Base-by-base conservation (phyloP, 768 basidiomycete genomes). In the Lenzites betulinus region DNA sequence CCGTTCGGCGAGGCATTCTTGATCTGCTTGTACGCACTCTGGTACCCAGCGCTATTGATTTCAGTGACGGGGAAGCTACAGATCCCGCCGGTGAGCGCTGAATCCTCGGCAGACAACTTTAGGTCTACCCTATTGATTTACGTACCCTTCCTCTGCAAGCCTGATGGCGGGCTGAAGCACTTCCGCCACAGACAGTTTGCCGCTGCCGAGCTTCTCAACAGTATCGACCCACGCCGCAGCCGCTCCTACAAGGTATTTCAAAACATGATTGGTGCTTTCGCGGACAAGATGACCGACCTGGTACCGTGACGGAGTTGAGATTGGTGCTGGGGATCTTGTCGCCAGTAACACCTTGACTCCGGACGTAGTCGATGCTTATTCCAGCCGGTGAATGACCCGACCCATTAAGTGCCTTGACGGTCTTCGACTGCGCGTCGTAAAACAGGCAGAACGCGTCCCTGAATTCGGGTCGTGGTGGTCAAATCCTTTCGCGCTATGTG, bases 151-250 rank as follows among this genome's bases (percentile, higher is more conserved):
- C 71, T 96, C 92, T 7, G 95, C 97, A 54, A 98, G 77, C 41
- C 88, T 79, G 58, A 97, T 97, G 2, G 95, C 97, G 55, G 97
- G 97, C 25, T 77, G 89, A 25, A 98, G 79, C 30, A 95, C 80
- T 16, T 98, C 92, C 3, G 82, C 83, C 47, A 88, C 64, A 1
- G 75, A 77, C 3, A 90, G 57, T 60, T 83, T 86, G 11, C 92
- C 89, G 63, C 86, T 92, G 18, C 96, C 96, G 54, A 97, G 86
- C 39, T 78, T 77, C 60, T 91, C 83, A 35, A 98, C 80, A 0
- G 94, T 91, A 72, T 98, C 97, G 18, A 92, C 79, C 95, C 96
- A 98, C 16, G 94, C 94, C 35, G 94, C 92, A 3, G 95, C 92
- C n/a, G 92, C 90, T 51, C 96, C 95, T 83, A 76, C 69, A 23